Evolutionary conservation across 179 eudicot species (phyloP), one percentile per base, ranked within the genome.

Genomic region (Actinidia polygama): DNA sequence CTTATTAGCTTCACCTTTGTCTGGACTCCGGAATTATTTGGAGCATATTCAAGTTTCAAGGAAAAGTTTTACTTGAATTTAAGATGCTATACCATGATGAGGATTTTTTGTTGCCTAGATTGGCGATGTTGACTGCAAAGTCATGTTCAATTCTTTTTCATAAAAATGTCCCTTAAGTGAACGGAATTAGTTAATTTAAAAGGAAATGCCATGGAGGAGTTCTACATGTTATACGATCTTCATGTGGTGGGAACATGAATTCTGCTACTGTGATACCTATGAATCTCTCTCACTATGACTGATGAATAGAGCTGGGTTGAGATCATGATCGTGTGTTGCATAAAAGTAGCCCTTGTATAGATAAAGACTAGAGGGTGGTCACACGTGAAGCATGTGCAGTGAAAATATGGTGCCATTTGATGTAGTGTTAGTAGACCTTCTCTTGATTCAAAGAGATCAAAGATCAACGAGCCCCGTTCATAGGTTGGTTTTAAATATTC

Each of bases 171-270:
- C 16, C 15, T 72, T 11, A 19, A 21, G 55, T 49, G 54, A 72
- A 72, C 15, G n/a, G n/a, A 72, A 49, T 49, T 47, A n/a, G 57
- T 26, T 49, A 36, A 49, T 50, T 49, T n/a, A 49, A 47, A 73
- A 73, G 77, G 77, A 72, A 73, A 73, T 50, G 74, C 19, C 2
- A n/a, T n/a, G n/a, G n/a, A n/a, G n/a, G n/a, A n/a, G n/a, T n/a
- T n/a, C n/a, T n/a, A n/a, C n/a, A n/a, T n/a, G n/a, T n/a, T n/a
- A n/a, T n/a, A n/a, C n/a, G 53, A 73, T 36, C 73, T 68, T 64
- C 73, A 68, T 12, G 54, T 18, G 26, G 75, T 1, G 54, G 75
- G 5, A 44, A n/a, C 58, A 50, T 50, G 47, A 70, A 47, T 70
- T n/a, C 74, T 46, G 51, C 14, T 0, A 21, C n/a, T n/a, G n/a